A percentile compares a stretch with the other conserved stretches of the same genome.
Evolutionary conservation across 2,329 filamentous ascomycete genomes (phyloP).

Genomic region (Aspergillus latus): DNA sequence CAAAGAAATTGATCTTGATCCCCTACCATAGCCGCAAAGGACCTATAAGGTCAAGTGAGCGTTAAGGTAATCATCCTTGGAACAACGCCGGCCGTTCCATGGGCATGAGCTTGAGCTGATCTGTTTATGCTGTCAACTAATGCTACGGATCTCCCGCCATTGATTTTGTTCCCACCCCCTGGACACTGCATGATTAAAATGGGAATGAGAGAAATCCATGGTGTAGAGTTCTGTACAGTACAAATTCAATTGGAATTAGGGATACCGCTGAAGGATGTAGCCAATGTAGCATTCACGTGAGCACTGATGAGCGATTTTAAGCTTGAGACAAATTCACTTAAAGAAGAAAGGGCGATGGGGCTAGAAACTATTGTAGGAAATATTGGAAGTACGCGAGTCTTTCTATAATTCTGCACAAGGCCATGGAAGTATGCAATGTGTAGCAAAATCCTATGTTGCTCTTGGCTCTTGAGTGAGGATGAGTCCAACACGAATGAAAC

Average conservation of each 20-base stretch:
- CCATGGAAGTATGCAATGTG: neutral
- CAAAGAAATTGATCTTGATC: no score
- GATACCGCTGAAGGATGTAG: no score
- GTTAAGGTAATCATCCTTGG: neutral
- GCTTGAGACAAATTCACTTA: neutral
- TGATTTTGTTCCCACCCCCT: neutral
- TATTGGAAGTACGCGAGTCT: neutral
- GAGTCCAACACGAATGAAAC: neutral
- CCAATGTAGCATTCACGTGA: neutral
- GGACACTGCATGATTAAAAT: neutral
- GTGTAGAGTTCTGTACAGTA: no score
- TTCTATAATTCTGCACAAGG: neutral
- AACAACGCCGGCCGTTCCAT: neutral
- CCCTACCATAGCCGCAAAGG: neutral
- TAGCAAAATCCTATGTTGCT: neutral
- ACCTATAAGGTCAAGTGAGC: neutral
- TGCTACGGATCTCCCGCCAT: neutral
- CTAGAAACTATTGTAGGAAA: neutral
- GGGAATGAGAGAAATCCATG: no score
- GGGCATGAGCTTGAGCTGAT: neutral
- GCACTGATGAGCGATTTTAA: neutral
- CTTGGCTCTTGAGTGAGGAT: neutral
- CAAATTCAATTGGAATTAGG: no score
- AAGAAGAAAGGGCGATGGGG: neutral
- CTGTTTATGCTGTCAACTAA: neutral